Conservation (phyloP, 1,284 basidiomycete species). For the Marasmius tenuissimus region DNA sequence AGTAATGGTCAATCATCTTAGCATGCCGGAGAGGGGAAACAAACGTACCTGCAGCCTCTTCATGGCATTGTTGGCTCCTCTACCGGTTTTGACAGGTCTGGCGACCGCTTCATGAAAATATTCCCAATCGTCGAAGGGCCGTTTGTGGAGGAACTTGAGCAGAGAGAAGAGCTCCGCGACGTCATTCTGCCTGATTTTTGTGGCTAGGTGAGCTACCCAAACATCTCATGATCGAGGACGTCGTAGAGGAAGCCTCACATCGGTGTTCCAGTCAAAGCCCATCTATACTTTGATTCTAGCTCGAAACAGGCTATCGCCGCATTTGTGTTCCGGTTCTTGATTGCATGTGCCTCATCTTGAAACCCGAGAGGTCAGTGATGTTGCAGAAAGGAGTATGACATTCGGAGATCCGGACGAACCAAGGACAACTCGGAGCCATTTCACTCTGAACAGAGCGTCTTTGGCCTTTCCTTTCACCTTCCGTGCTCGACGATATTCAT, state of each 20-base stretch:
- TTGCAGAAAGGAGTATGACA: neutral
- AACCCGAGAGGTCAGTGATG: neutral
- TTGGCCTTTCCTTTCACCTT: constrained; percentile 37
- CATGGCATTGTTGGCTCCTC: constrained; percentile 70
- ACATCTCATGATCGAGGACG: neutral
- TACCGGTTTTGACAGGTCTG: constrained; percentile 76
- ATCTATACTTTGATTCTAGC: constrained; percentile 78
- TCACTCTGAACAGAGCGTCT: constrained; percentile 75
- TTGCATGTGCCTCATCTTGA: constrained; percentile 94
- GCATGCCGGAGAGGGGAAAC: neutral
- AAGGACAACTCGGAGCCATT: constrained; percentile 86
- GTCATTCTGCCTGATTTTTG: constrained; percentile 67
- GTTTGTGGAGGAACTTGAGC: constrained; percentile 85
- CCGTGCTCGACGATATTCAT: constrained; percentile 36
- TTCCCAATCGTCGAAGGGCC: constrained; percentile 80
- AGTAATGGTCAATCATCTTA: neutral
- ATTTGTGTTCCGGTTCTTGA: constrained; percentile 91
- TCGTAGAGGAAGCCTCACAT: constrained; percentile 51
- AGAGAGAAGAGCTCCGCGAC: constrained; percentile 90
- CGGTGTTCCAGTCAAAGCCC: constrained; percentile 91
- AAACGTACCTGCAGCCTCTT: constrained; percentile 73
- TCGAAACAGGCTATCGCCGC: constrained; percentile 80
- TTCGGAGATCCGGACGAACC: constrained; percentile 44
- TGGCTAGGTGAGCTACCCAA: neutral
- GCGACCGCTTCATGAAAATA: constrained; percentile 81